A percentile compares a stretch with the other conserved stretches of the same genome.
Evolutionary conservation across 2,329 filamentous ascomycete genomes (phyloP).

Genomic region (Fusarium agapanthi): DNA sequence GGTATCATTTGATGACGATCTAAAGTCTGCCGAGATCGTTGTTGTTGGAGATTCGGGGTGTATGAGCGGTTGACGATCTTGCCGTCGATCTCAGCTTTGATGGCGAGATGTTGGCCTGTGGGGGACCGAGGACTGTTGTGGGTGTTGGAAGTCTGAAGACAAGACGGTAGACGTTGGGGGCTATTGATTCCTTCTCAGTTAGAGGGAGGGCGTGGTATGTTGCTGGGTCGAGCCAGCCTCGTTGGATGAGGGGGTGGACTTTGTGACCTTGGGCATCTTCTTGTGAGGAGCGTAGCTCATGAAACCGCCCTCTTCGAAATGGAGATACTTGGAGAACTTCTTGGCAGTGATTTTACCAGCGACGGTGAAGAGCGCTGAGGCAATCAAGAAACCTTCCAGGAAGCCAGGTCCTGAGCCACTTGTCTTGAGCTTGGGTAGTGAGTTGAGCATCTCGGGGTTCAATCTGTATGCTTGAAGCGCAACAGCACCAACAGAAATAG

Average conservation of each 20-base stretch:
- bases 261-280: slow-evolving; percentile 50
- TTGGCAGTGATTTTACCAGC: slow-evolving; percentile 44
- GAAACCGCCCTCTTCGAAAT: slow-evolving; percentile 37
- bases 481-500: slow-evolving; percentile 12
- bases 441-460: slow-evolving; percentile 3
- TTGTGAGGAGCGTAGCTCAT: slow-evolving; percentile 44
- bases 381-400: slow-evolving; percentile 21
- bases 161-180: slow-evolving; percentile 57
- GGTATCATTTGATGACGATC: slow-evolving; percentile 62
- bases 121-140: slow-evolving; percentile 58
- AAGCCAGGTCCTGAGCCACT: slow-evolving; percentile 18
- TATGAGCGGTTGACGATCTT: slow-evolving; percentile 61
- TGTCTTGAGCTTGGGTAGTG: slow-evolving; percentile 15
- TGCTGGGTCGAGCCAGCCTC: slow-evolving; percentile 60
- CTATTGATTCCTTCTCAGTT: slow-evolving; percentile 48
- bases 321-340: slow-evolving; percentile 45
- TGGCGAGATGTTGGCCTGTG: slow-evolving; percentile 65
- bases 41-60: slow-evolving; percentile 62
- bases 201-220: slow-evolving; percentile 59
- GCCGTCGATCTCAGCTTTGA: slow-evolving; percentile 57
- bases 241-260: slow-evolving; percentile 32
- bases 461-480: slow-evolving; percentile 25
- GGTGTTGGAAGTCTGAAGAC: slow-evolving; percentile 58
- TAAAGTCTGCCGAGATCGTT: slow-evolving; percentile 58
- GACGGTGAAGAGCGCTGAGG: slow-evolving; percentile 35